Conservation (phyloP, 345 rosid genomes). For the Gossypium australe region DNA sequence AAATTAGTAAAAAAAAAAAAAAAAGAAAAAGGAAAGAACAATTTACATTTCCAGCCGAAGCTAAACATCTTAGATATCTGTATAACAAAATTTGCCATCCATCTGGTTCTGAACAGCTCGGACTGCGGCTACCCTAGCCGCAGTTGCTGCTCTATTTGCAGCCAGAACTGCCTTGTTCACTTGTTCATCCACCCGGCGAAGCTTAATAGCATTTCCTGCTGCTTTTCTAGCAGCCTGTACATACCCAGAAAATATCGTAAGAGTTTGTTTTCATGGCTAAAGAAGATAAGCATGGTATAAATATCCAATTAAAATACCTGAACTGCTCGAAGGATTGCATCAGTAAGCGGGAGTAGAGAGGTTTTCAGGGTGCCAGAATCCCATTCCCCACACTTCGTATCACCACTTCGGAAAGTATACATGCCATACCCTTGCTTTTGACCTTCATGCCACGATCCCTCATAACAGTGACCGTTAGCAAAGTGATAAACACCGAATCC, state of each 20-base stretch:
- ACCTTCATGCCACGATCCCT: slow-evolving; percentile 99
- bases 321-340: slow-evolving; percentile 50
- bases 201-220: slow-evolving; percentile 60
- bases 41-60: slow-evolving; percentile 29
- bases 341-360: slow-evolving; percentile 37
- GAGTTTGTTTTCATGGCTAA: background rate
- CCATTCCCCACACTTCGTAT: slow-evolving; percentile 72
- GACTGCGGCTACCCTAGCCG: slow-evolving; percentile 93
- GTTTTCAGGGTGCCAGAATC: slow-evolving; percentile 51
- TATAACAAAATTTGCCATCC: slow-evolving; percentile 86
- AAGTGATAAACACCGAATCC: slow-evolving; percentile 91
- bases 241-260: background rate
- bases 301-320: slow-evolving; percentile 38
- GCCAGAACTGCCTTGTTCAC: slow-evolving; percentile 63
- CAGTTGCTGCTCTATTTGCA: slow-evolving; percentile 87
- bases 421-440: slow-evolving; percentile 83
- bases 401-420: slow-evolving; percentile 75
- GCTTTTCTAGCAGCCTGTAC: slow-evolving; percentile 70
- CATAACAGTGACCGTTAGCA: slow-evolving; percentile 82
- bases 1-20: slow-evolving; percentile 13
- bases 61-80: slow-evolving; percentile 26
- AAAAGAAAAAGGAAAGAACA: background rate
- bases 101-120: slow-evolving; percentile 90
- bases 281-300: background rate
- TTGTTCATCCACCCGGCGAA: slow-evolving; percentile 63